Evolutionary conservation across 768 basidiomycete species (phyloP), one percentile per base, ranked within the genome.

Genomic region (Tylopilus sp.): DNA sequence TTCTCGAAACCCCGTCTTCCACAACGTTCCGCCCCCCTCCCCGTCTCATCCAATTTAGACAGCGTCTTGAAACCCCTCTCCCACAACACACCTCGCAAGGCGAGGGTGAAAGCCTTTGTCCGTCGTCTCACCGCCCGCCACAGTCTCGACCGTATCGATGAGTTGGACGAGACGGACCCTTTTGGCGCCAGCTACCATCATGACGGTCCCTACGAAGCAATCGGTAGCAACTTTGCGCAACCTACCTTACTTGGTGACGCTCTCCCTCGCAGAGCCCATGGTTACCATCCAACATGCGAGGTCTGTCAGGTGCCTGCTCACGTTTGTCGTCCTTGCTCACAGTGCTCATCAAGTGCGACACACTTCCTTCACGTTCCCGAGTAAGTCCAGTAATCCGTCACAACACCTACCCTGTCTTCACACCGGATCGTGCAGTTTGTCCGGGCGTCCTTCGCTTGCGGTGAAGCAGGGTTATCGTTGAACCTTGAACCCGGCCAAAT

Each of bases 121-220:
- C 68, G 58, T 30, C 62, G 59, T 9, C 44, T 71, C 17, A 65
- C 68, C 36, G 52, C 40, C 29, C 63, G 45, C 56, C 65, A 40
- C 58, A 55, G 54, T 63, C 75, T 90, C 47, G 89, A 90, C 71
- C 76, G 77, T 28, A 85, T 92, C 55, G 89, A 92, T 63, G 86
- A 89, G 67, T 69, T 91, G 30, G 89, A 91, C 65, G 86, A 88
- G 64, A 80, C 82, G 7, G 86, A 83, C 66, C 87, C 88, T 2
- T 75, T 83, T 53, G 88, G 88, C 4, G 54, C 76, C 9, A 68
- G 75, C 17, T 70, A 85, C 56, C 89, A 90, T 63, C 87, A 90
- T 59, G 74, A 73, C 29, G 84, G 87, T 0, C 87, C 87, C n/a
- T 92, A 90, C 61, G 86, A 91, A 63, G 86, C 78, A 3, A 76